Conservation (phyloP, 1,139 yeast species). For the Suhomyces yuchorum region DNA sequence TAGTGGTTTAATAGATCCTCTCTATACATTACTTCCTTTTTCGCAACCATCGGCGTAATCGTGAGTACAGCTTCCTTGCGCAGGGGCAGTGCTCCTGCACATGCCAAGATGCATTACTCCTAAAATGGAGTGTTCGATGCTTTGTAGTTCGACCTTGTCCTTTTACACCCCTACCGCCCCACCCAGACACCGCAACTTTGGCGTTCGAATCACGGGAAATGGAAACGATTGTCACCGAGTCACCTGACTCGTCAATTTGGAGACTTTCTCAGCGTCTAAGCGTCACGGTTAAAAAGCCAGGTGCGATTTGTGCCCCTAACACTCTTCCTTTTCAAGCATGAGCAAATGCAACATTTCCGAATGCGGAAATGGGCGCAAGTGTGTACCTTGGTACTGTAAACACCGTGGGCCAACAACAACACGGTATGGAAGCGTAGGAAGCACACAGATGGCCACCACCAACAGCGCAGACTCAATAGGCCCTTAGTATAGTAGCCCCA, state of each 20-base stretch:
- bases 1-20: too few species aligned
- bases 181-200: too few species aligned
- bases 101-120: neutral
- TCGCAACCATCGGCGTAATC: neutral
- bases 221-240: neutral
- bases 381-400: neutral
- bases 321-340: neutral
- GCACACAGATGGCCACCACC: neutral
- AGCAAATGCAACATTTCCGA: conserved; percentile 2
- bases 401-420: neutral
- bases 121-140: neutral
- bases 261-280: neutral
- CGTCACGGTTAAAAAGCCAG: neutral
- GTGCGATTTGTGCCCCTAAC: neutral
- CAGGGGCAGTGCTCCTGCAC: neutral
- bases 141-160: neutral
- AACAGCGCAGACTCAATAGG: neutral
- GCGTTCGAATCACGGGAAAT: neutral
- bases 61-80: neutral
- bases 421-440: neutral
- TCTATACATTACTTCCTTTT: neutral
- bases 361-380: conserved; percentile 1
- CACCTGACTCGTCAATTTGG: neutral
- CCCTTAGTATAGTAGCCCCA: neutral
- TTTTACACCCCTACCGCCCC: too few species aligned